These are phyloP conservation scores for Alloteropsis semialata DNA, from an alignment of 176 grass and related monocot genomes.

Conservation along the genomic window DNA sequence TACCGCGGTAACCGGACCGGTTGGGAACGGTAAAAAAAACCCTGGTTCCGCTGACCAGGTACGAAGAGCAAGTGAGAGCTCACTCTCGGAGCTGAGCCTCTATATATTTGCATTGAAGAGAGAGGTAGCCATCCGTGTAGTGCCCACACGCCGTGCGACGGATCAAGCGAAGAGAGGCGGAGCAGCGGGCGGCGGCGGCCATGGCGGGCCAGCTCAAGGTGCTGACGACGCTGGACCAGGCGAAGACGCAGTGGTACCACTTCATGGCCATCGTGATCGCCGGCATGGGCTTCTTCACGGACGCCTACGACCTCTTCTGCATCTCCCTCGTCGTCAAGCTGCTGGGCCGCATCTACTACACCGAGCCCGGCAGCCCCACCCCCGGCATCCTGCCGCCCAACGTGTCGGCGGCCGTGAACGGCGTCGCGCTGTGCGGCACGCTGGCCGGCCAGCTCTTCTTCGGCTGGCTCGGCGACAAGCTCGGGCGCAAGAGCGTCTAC, in stretches of 20 bases:
- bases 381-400: conserved; percentile 46
- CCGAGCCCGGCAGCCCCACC: background rate
- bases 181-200: background rate
- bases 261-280: conserved; percentile 75
- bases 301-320: conserved; percentile 76
- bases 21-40: too few relatives aligned
- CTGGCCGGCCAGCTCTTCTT: conserved; percentile 60
- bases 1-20: too few relatives aligned
- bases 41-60: background rate
- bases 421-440: conserved; percentile 57
- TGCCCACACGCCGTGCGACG: background rate
- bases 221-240: conserved; percentile 48
- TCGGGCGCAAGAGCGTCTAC: conserved; percentile 65
- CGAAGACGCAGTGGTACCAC: conserved; percentile 78
- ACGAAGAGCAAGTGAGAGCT: background rate
- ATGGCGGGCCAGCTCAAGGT: conserved; percentile 45
- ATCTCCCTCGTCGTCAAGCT: conserved; percentile 62
- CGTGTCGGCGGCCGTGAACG: conserved; percentile 46
- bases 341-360: conserved; percentile 63
- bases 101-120: background rate
- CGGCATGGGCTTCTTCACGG: conserved; percentile 90
- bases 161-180: background rate
- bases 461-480: conserved; percentile 72
- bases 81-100: background rate
- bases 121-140: background rate